Percentiles rank a stretch among this genome's conserved stretches.
Evolutionary conservation across 2,329 filamentous ascomycete species (phyloP).

Genomic region (Trichoderma atroviride): DNA sequence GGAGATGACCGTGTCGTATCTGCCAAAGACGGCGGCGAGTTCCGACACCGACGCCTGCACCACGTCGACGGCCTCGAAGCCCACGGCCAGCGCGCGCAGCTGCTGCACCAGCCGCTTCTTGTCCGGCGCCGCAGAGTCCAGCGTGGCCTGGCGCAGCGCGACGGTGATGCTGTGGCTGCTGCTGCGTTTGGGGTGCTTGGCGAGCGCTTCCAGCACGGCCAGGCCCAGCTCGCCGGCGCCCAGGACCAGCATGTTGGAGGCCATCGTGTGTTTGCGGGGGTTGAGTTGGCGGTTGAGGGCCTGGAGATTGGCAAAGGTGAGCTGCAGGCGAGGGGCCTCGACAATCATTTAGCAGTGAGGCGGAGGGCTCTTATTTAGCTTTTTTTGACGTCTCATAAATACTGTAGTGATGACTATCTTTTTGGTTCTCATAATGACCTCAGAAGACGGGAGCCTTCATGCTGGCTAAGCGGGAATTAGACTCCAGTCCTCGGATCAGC

Average conservation of each 20-base stretch:
- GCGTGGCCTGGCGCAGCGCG: conserved; percentile 54
- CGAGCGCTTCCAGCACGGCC: conserved; percentile 56
- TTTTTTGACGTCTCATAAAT: background rate
- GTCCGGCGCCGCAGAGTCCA: conserved; percentile 43
- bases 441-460: conserved; percentile 4
- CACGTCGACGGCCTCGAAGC: conserved; percentile 50
- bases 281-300: conserved; percentile 27
- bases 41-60: conserved; percentile 40
- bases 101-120: conserved; percentile 42
- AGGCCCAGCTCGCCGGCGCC: conserved; percentile 69
- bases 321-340: conserved; percentile 13
- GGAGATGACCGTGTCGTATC: conserved; percentile 59
- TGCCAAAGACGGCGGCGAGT: conserved; percentile 47
- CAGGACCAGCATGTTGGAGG: conserved; percentile 56
- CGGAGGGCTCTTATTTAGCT: background rate
- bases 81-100: conserved; percentile 44
- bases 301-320: conserved; percentile 27
- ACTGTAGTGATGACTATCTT: background rate
- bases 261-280: conserved; percentile 30
- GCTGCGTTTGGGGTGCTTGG: conserved; percentile 47
- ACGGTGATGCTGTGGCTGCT: conserved; percentile 50
- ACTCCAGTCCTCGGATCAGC: background rate
- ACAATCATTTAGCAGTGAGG: background rate
- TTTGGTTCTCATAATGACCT: conserved; percentile 6
- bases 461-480: background rate